Evolutionary conservation across 1,139 yeast genomes (phyloP), one percentile per base, ranked within the genome.

Genomic region (Candida sp.): DNA sequence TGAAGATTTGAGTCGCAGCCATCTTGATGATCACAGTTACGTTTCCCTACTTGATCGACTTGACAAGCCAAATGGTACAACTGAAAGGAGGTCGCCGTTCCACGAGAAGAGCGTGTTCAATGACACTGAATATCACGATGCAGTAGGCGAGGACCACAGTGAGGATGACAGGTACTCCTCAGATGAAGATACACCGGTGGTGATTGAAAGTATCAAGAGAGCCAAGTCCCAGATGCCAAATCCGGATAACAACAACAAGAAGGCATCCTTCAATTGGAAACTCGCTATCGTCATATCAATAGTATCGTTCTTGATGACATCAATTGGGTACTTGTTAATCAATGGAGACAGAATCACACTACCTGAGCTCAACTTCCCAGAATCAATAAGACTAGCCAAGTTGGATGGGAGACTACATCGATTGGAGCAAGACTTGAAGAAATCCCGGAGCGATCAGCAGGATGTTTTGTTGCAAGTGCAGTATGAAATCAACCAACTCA

Each of bases 11-110:
- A 51, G 50, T 12, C 48, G 42, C 26, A 56, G 49, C 31, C 47
- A 44, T 6, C 49, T 46, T 39, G 44, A 46, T 6, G 59, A 55
- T 11, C 53, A 56, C 31, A 55, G 54, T 38, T 41, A 41, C 31
- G 30, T 41, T 22, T 35, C 35, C 8, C 49, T 52, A 26, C 50
- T 51, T 35, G 49, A 54, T 40, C 59, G 58, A 26, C 47, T 49
- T 17, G 56, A 51, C 12, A 51, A 28, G 3, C 7, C 23, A 8
- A 32, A 46, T 17, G 49, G 43, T 12, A 46, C 22, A 4, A 26
- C 26, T 27, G 34, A 58, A 32, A 56, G 48, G 3, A 12, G 30
- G n/a, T 42, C 54, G n/a, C 27, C 25, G 22, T 47, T 49, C 33
- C 7, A 40, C 27, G 40, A 47, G 26, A 33, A 48, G 25, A 50